Conservation (phyloP, 2,329 filamentous ascomycete species). For the Didymella segeticola region DNA sequence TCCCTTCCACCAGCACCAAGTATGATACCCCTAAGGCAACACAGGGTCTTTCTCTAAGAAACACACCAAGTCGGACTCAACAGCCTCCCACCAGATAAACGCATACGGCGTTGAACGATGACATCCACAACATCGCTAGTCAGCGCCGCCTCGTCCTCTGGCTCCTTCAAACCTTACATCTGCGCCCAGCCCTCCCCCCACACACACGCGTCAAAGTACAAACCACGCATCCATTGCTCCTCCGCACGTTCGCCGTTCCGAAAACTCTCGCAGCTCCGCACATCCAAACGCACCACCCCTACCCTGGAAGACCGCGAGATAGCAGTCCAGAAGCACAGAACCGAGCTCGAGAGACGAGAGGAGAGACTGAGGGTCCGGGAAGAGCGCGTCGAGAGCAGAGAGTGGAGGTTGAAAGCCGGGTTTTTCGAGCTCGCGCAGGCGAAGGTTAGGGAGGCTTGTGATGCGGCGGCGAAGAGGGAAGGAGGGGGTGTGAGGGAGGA, state of each 20-base stretch:
- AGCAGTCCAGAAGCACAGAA: not conserved
- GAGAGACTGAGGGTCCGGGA: not conserved
- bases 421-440: not conserved
- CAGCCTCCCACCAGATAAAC: too few relatives aligned
- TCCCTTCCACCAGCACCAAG: not conserved
- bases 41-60: too few relatives aligned
- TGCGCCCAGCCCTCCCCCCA: not conserved
- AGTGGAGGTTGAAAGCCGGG: not conserved
- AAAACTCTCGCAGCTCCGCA: not conserved
- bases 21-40: not conserved
- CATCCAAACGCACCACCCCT: not conserved
- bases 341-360: not conserved
- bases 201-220: not conserved
- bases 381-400: not conserved
- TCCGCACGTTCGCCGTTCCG: not conserved
- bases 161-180: not conserved
- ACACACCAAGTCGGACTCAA: too few relatives aligned
- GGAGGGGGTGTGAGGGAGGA: too few relatives aligned
- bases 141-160: conserved; percentile 1
- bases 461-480: not conserved
- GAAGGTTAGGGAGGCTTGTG: not conserved
- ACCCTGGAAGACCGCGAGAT: not conserved
- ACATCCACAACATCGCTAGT: conserved; percentile 5
- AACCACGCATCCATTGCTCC: not conserved
- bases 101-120: not conserved